These are phyloP conservation scores for Ascocoryne sarcoides DNA, from an alignment of 2,329 filamentous ascomycete genomes.

Conservation along the genomic window DNA sequence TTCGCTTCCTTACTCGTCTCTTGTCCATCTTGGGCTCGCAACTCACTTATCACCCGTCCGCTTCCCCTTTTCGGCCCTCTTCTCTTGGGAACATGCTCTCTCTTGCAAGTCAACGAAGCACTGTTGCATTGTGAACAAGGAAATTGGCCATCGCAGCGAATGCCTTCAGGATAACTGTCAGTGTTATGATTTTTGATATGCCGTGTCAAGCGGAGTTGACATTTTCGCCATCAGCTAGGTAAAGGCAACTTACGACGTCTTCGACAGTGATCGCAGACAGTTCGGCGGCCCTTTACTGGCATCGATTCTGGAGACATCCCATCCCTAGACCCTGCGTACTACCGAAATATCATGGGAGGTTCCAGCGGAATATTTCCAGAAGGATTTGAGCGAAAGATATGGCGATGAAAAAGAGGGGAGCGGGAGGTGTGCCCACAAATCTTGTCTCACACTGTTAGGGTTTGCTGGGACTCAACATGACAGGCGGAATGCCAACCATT, in stretches of 20 bases:
- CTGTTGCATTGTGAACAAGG: conserved; percentile 54
- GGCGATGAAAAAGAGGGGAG: no score
- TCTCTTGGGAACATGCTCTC: conserved; percentile 56
- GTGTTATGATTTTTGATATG: conserved; percentile 11
- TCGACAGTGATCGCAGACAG: conserved; percentile 39
- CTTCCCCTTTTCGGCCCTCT: conserved; percentile 54
- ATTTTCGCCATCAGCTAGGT: conserved; percentile 7
- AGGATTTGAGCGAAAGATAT: conserved; percentile 20
- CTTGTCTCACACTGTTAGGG: no score
- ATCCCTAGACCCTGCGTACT: conserved; percentile 7
- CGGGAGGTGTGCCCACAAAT: no score
- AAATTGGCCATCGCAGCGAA: conserved; percentile 37
- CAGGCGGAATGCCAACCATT: no score
- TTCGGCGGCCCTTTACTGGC: conserved; percentile 24
- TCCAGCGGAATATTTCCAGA: conserved; percentile 2
- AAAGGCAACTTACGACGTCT: conserved; percentile 31
- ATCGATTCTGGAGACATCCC: conserved; percentile 24
- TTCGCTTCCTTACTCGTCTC: conserved; percentile 6
- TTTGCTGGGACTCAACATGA: no score
- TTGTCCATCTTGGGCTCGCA: conserved; percentile 42
- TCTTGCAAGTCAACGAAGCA: conserved; percentile 52
- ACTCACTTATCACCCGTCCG: conserved; percentile 54
- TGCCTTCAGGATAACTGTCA: conserved; percentile 29
- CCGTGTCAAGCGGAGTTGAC: not conserved
- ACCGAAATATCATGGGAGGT: conserved; percentile 11